phyloP scores from a whole-genome alignment of 2,329 filamentous ascomycete genomes.

The Fusarium tjaetaba region DNA sequence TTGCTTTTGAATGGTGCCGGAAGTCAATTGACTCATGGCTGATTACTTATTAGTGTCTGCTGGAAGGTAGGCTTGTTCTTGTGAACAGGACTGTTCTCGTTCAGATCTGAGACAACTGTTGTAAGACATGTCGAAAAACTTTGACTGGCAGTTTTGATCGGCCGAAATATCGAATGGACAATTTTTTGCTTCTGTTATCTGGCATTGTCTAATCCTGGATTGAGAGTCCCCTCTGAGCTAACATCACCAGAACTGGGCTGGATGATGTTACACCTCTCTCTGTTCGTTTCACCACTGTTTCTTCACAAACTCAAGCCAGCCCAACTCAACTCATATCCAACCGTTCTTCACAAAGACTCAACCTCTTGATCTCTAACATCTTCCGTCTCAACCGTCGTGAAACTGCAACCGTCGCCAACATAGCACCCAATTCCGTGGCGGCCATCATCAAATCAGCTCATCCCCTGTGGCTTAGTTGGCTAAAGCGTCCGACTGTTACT shows the following conservation, averaged over 20 bases:
- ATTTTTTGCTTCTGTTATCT: background rate
- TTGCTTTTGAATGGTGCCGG: background rate
- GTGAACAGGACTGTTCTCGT: background rate
- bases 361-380: background rate
- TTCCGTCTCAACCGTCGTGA: background rate
- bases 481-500: constrained; percentile 42
- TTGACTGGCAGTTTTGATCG: background rate
- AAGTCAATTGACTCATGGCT: background rate
- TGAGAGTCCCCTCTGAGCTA: background rate
- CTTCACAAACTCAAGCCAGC: background rate
- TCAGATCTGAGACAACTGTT: background rate
- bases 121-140: background rate
- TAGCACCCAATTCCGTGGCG: background rate
- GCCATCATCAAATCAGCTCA: constrained; percentile 24
- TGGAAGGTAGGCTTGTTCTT: too few relatives aligned
- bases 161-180: background rate
- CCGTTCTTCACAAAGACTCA: background rate
- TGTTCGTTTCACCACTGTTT: background rate
- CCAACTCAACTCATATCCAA: background rate
- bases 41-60: too few relatives aligned
- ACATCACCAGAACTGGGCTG: too few relatives aligned
- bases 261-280: background rate
- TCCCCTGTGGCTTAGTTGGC: constrained; percentile 42
- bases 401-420: background rate
- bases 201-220: background rate